These are phyloP conservation scores for Psilocybe tampanensis DNA, from an alignment of 768 basidiomycete genomes.

Conservation along the genomic window DNA sequence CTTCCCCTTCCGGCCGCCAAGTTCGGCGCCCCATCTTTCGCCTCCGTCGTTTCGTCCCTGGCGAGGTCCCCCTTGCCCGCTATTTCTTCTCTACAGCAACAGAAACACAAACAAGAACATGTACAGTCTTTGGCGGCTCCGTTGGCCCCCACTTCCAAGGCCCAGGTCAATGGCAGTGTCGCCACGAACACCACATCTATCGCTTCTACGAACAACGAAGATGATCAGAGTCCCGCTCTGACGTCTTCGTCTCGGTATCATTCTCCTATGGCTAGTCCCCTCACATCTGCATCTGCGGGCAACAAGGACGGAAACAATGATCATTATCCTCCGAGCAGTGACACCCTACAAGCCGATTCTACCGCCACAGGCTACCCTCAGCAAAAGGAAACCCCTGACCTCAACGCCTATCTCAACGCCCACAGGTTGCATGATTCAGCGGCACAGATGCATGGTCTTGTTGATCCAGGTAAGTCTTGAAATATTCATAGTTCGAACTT, in stretches of 20 bases:
- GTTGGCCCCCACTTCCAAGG: background rate
- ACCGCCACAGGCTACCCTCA: slow-evolving; percentile 1
- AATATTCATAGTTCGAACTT: slow-evolving; percentile 9
- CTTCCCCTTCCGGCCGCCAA: slow-evolving; percentile 4
- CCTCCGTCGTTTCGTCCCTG: slow-evolving; percentile 15
- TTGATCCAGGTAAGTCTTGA: slow-evolving; percentile 15
- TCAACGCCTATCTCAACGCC: slow-evolving; percentile 39
- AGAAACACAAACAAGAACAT: slow-evolving; percentile 21
- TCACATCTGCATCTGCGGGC: background rate
- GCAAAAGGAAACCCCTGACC: slow-evolving; percentile 20
- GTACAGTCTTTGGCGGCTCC: slow-evolving; percentile 12
- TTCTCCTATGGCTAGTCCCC: slow-evolving; percentile 11
- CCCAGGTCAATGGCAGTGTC: background rate
- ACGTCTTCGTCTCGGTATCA: slow-evolving; percentile 13
- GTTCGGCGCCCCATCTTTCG: slow-evolving; percentile 18
- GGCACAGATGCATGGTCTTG: slow-evolving; percentile 24
- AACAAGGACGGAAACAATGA: background rate
- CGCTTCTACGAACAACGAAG: slow-evolving; percentile 4
- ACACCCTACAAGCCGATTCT: background rate
- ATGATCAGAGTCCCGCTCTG: slow-evolving; percentile 2
- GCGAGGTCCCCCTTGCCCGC: slow-evolving; percentile 16
- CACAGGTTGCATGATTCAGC: slow-evolving; percentile 34
- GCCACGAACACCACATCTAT: background rate
- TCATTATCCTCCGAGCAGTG: slow-evolving; percentile 1
- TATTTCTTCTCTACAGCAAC: slow-evolving; percentile 10